phyloP scores from a whole-genome alignment of 2,329 filamentous ascomycete genomes.

The Colletotrichum salicis region DNA sequence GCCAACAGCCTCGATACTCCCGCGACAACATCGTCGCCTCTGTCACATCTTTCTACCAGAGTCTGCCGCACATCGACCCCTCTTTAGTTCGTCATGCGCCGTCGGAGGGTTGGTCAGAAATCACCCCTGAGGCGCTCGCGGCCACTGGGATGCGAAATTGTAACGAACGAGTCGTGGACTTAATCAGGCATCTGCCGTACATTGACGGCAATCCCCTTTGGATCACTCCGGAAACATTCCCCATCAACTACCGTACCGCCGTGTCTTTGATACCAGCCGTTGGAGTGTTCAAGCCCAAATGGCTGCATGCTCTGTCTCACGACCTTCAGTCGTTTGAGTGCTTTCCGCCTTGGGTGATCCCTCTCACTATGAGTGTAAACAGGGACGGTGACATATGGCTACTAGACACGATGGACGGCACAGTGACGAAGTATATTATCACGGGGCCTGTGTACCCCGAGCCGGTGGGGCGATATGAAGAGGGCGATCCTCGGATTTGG shows the following conservation, averaged over 20 bases:
- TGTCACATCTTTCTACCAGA: neutral
- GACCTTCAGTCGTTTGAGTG: neutral
- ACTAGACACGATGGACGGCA: constrained; percentile 16
- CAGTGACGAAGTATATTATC: constrained; percentile 24
- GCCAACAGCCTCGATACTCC: constrained; percentile 3
- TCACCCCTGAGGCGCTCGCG: constrained; percentile 5
- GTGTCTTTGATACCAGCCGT: neutral
- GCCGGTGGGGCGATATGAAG: neutral
- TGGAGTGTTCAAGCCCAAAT: constrained; percentile 9
- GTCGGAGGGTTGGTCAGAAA: constrained; percentile 10
- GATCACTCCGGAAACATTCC: constrained; percentile 12
- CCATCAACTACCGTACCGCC: constrained; percentile 4
- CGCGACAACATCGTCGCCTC: neutral
- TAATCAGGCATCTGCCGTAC: constrained; percentile 8
- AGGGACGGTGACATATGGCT: constrained; percentile 15
- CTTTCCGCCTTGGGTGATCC: neutral
- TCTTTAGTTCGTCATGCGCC: constrained; percentile 5
- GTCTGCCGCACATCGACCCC: constrained; percentile 9
- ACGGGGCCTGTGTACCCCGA: constrained; percentile 9
- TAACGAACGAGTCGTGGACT: neutral
- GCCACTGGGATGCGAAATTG: neutral
- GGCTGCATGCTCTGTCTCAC: neutral
- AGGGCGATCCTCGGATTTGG: constrained; percentile 1
- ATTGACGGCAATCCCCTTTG: constrained; percentile 15
- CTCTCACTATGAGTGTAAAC: neutral